These are phyloP conservation scores for Mucor irregularis DNA, from an alignment of 371 early-diverging fungal genomes.

Conservation along the genomic window DNA sequence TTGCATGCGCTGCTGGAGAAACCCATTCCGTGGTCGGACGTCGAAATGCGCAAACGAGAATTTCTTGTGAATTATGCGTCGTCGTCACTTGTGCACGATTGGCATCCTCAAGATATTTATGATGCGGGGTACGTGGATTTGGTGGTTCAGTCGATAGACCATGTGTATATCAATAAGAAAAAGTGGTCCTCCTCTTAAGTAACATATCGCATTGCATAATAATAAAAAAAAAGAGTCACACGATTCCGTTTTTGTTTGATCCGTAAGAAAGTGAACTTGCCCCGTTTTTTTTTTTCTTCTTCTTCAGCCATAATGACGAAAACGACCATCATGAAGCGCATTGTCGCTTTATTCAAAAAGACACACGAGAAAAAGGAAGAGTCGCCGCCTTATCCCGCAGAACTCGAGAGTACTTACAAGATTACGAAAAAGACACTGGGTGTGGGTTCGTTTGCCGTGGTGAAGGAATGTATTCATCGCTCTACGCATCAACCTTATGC, in stretches of 20 bases:
- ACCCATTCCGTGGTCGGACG: conserved; percentile 12
- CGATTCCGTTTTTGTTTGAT: no score
- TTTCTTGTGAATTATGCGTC: neutral
- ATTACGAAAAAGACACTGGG: conserved; percentile 56
- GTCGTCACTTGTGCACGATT: neutral
- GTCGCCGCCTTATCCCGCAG: conserved; percentile 37
- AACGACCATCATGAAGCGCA: conserved; percentile 44
- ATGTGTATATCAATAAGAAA: conserved; percentile 7
- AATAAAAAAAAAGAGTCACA: no score
- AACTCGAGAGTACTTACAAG: conserved; percentile 42
- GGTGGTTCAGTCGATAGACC: conserved; percentile 5
- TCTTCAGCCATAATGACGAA: conserved; percentile 26
- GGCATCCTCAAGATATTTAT: conserved; percentile 11
- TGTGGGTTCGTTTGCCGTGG: conserved; percentile 84
- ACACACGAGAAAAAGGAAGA: conserved; percentile 47
- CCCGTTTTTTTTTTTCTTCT: neutral
- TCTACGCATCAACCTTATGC: conserved; percentile 66
- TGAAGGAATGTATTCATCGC: conserved; percentile 66
- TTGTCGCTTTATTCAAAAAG: conserved; percentile 49
- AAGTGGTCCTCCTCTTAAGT: no score
- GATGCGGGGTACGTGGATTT: conserved; percentile 14
- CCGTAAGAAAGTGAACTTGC: no score
- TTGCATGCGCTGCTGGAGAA: conserved; percentile 1
- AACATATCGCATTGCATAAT: no score
- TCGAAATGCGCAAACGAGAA: conserved; percentile 9